phyloP scores from a whole-genome alignment of 2,329 filamentous ascomycete genomes.

The Talaromyces sp. region DNA sequence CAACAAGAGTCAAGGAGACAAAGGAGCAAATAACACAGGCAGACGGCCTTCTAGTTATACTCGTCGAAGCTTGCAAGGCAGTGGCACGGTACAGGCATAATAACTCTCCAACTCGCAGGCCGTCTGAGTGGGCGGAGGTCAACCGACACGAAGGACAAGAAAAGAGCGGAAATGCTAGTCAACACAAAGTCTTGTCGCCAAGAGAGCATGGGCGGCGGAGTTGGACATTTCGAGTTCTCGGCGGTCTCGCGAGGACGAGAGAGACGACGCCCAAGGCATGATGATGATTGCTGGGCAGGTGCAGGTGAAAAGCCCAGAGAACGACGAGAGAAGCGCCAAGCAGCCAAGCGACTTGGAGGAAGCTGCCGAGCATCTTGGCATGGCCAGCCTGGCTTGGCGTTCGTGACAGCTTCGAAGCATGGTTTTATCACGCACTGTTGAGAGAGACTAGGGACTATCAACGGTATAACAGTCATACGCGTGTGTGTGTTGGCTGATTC shows the following conservation, averaged over 20 bases:
- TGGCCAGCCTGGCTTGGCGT: neutral
- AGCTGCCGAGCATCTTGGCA: slow-evolving; percentile 14
- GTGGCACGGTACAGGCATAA: slow-evolving; percentile 4
- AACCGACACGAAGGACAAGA: neutral
- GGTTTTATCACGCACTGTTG: too few species aligned
- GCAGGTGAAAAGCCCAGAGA: neutral
- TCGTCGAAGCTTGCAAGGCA: neutral
- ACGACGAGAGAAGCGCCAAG: neutral
- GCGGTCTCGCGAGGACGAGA: slow-evolving; percentile 4
- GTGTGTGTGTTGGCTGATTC: too few species aligned
- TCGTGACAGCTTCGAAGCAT: too few species aligned
- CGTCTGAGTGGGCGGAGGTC: neutral
- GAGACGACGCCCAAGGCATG: neutral
- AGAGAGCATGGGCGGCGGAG: slow-evolving; percentile 11
- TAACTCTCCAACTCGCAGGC: neutral
- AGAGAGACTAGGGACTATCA: too few species aligned
- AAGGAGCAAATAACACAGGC: neutral
- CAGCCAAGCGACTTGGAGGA: slow-evolving; percentile 8
- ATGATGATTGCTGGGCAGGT: neutral
- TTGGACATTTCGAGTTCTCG: slow-evolving; percentile 3
- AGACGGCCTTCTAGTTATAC: slow-evolving; percentile 5
- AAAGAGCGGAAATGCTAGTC: slow-evolving; percentile 1
- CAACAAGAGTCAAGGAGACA: neutral
- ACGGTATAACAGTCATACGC: too few species aligned
- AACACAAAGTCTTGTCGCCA: slow-evolving; percentile 1